Evolutionary conservation across 2,329 filamentous ascomycete genomes (phyloP).

Genomic region (Parafenestella ontariensis): DNA sequence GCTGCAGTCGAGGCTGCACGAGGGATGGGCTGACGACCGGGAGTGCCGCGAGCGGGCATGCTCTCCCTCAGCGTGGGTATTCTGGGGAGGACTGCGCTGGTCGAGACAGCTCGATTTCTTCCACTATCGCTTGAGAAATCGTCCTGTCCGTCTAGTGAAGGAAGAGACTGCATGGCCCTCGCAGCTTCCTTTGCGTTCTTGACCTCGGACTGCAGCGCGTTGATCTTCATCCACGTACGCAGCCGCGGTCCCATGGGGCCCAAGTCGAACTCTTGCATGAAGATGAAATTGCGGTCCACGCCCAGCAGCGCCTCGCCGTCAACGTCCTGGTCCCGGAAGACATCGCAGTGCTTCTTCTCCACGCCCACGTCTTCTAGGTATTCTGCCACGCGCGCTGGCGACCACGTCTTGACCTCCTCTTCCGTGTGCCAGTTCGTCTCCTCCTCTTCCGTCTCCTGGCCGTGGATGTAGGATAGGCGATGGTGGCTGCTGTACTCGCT

Average conservation of each 20-base stretch:
- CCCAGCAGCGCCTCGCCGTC: conserved; percentile 89
- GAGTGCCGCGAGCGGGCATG: conserved; percentile 33
- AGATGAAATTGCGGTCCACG: conserved; percentile 94
- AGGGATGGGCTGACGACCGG: conserved; percentile 36
- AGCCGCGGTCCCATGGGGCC: conserved; percentile 87
- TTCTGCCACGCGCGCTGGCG: conserved; percentile 81
- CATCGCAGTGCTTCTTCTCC: conserved; percentile 88
- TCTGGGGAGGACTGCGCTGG: conserved; percentile 48
- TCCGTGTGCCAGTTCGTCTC: conserved; percentile 74
- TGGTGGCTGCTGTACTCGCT: conserved; percentile 89
- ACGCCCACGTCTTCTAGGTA: conserved; percentile 86
- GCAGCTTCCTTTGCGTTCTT: conserved; percentile 59
- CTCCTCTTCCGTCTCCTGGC: conserved; percentile 94
- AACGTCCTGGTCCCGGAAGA: conserved; percentile 96
- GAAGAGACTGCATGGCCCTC: conserved; percentile 45
- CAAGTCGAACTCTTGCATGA: conserved; percentile 93
- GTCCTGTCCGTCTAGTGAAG: conserved; percentile 34
- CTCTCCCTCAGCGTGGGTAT: conserved; percentile 48
- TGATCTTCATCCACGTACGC: conserved; percentile 97
- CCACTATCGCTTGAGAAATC: conserved; percentile 48
- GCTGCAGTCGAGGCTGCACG: conserved; percentile 43
- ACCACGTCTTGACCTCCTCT: conserved; percentile 81
- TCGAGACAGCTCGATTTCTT: conserved; percentile 56
- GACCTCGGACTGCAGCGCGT: conserved; percentile 86
- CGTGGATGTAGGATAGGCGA: conserved; percentile 88